These are phyloP conservation scores for Penicillium verhagenii DNA, from an alignment of 495 filamentous ascomycete genomes.

Conservation along the genomic window DNA sequence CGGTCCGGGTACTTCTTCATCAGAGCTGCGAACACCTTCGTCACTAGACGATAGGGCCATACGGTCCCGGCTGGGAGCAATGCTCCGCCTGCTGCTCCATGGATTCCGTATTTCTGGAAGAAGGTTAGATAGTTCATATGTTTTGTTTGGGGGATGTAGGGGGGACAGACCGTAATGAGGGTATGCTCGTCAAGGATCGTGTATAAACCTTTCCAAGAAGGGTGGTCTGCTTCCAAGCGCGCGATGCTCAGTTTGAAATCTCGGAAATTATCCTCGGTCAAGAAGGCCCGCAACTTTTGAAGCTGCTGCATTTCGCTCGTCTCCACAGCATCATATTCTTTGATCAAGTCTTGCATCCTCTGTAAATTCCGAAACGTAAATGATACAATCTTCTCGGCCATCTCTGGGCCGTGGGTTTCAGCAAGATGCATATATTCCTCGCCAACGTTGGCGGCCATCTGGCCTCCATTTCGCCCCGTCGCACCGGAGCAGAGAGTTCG, in stretches of 20 bases:
- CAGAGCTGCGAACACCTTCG: slow-evolving; percentile 59
- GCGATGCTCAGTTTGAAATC: slow-evolving; percentile 26
- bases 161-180: slow-evolving; percentile 16
- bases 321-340: slow-evolving; percentile 25
- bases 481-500: slow-evolving; percentile 79
- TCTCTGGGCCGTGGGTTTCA: slow-evolving; percentile 19
- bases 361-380: slow-evolving; percentile 33
- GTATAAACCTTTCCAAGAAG: slow-evolving; percentile 27
- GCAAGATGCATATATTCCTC: slow-evolving; percentile 32
- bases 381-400: slow-evolving; percentile 27
- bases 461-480: slow-evolving; percentile 59
- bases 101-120: slow-evolving; percentile 35
- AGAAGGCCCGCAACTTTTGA: slow-evolving; percentile 31
- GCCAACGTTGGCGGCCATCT: slow-evolving; percentile 35
- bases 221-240: slow-evolving; percentile 27
- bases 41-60: slow-evolving; percentile 83
- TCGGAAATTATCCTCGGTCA: slow-evolving; percentile 21
- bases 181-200: slow-evolving; percentile 24
- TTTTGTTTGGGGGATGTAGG: neutral
- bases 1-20: slow-evolving; percentile 39
- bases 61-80: slow-evolving; percentile 48
- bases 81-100: slow-evolving; percentile 45
- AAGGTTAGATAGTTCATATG: neutral
- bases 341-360: slow-evolving; percentile 27
- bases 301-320: slow-evolving; percentile 27